These are phyloP conservation scores for Penicillium sp. DNA, from an alignment of 2,329 filamentous ascomycete genomes.

Conservation along the genomic window DNA sequence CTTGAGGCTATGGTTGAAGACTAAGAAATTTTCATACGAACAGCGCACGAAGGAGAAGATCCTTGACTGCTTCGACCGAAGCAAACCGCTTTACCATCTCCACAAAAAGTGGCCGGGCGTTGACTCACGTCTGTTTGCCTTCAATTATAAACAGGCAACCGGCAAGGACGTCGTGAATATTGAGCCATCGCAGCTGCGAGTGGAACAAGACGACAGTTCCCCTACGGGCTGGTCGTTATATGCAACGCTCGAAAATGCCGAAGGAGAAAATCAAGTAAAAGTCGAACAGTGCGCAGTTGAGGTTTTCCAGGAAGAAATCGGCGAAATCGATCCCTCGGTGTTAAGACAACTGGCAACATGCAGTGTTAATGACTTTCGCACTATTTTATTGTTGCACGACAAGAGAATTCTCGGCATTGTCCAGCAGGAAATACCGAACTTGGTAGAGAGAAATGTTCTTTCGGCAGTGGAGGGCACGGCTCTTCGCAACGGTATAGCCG, in stretches of 20 bases:
- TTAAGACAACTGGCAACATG: conserved; percentile 21
- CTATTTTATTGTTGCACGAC: conserved; percentile 28
- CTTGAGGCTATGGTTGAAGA: background rate
- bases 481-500: conserved; percentile 20
- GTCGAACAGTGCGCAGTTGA: conserved; percentile 19
- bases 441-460: conserved; percentile 20
- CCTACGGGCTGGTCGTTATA: conserved; percentile 6
- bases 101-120: conserved; percentile 12
- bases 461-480: conserved; percentile 16
- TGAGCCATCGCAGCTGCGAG: conserved; percentile 5
- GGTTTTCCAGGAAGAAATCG: conserved; percentile 28
- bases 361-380: conserved; percentile 33
- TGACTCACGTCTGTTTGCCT: conserved; percentile 9
- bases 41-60: conserved; percentile 8
- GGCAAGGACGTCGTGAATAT: conserved; percentile 4
- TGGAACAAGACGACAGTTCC: background rate
- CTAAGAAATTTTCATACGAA: background rate
- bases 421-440: conserved; percentile 17
- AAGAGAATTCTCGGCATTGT: conserved; percentile 33
- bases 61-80: conserved; percentile 5
- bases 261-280: conserved; percentile 25
- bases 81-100: conserved; percentile 7
- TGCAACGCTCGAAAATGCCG: conserved; percentile 14
- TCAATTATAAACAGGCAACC: background rate
- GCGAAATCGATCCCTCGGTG: conserved; percentile 20